Base-by-base conservation (phyloP, 225 moss, liverwort and hornwort species). In the Marchantia paleacea region DNA sequence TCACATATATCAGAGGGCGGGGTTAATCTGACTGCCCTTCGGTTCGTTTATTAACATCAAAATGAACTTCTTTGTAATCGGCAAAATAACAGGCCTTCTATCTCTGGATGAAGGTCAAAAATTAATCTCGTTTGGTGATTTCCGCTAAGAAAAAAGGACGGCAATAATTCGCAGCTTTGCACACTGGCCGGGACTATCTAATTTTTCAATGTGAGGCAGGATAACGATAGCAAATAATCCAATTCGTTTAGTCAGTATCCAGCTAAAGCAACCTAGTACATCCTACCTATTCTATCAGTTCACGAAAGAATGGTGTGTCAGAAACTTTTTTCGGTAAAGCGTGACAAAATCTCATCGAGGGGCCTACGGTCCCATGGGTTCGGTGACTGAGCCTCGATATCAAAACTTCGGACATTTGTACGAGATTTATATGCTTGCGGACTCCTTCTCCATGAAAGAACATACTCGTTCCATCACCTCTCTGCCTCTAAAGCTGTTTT, bases 401-500 rank as follows among this genome's bases (percentile, higher is more conserved):
- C 8, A 15, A 51, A 47, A 50, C 50, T 29, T 28, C 55, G 12
- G 39, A 24, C n/a, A 14, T 51, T 0, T n/a, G 10, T 12, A 0
- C 7, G 28, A 19, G 0, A 2, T 53, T 82, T 60, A 77, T 12
- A 82, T 50, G 68, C 28, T 78, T 29, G 82, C 57, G 8, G 84
- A 75, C 74, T 87, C 87, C 61, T 83, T 86, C 82, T 96, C 92
- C 84, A 94, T 55, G 77, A 89, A 87, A 31, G 73, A 85, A 86
- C 93, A 96, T 18, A 96, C 95, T 22, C 82, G 78, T 85, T 96
- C 93, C 86, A 96, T 87, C n/a, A 96, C 95, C 55, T 92, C 92
- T 81, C 95, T 90, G 13, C 93, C 95, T 54, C 92, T 86, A 50
- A 78, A 85, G 81, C 92, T 96, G 52, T 96, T 96, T 82, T 89